Evolutionary conservation across 805 yeast genomes (phyloP).

Genomic region (Candida rishiriensis): DNA sequence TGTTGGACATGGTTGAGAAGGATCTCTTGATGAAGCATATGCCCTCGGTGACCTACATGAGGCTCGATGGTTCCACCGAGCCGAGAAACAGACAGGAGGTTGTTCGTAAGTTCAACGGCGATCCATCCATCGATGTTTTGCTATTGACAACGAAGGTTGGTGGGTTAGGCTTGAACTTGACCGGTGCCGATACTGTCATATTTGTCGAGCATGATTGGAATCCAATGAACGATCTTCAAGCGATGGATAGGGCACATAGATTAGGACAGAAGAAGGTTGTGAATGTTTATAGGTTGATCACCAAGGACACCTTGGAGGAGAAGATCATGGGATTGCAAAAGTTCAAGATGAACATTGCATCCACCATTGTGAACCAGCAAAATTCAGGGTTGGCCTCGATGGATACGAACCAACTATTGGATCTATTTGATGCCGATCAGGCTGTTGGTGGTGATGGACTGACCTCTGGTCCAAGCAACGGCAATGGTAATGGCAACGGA

Average conservation of each 20-base stretch:
- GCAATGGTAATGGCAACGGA: conserved; percentile 26
- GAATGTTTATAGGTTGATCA: conserved; percentile 90
- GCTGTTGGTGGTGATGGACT: conserved; percentile 14
- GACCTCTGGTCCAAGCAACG: conserved; percentile 21
- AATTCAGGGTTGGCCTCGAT: conserved; percentile 92
- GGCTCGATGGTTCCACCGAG: conserved; percentile 92
- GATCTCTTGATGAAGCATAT: conserved; percentile 76
- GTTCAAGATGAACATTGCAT: conserved; percentile 95
- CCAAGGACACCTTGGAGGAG: conserved; percentile 91
- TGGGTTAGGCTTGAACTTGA: conserved; percentile 94
- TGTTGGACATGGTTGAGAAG: conserved; percentile 94
- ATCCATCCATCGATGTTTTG: conserved; percentile 93
- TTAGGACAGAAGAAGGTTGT: conserved; percentile 97
- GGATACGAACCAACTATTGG: conserved; percentile 93
- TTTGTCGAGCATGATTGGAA: conserved; percentile 99
- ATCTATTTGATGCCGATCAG: conserved; percentile 71
- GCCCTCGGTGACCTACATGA: conserved; percentile 91
- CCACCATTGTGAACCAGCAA: conserved; percentile 93
- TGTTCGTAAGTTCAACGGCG: conserved; percentile 88
- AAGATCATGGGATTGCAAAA: conserved; percentile 97
- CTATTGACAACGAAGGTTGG: conserved; percentile 96
- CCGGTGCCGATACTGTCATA: conserved; percentile 99
- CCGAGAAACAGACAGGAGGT: conserved; percentile 88
- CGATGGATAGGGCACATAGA: conserved; percentile 98
- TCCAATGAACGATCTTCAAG: conserved; percentile 98